These are phyloP conservation scores for Chalara sp. DNA, from an alignment of 2,329 filamentous ascomycete species.

Conservation along the genomic window DNA sequence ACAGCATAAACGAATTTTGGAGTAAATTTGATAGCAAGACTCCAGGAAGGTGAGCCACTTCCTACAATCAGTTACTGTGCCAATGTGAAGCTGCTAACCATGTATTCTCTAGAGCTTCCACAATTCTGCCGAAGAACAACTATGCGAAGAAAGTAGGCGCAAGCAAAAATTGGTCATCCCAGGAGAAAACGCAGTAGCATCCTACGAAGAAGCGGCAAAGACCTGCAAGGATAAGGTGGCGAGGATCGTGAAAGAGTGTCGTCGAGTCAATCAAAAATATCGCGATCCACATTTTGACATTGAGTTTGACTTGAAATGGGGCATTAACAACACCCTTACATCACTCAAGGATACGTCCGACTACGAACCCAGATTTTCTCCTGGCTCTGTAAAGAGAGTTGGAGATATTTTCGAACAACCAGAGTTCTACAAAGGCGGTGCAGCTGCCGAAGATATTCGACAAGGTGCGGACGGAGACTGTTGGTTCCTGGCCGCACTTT, in stretches of 20 bases:
- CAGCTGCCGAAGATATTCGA: constrained; percentile 66
- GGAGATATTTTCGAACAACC: constrained; percentile 67
- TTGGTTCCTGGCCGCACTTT: constrained; percentile 77
- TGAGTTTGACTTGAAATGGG: constrained; percentile 64
- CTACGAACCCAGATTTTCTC: constrained; percentile 9
- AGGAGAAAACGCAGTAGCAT: constrained; percentile 52
- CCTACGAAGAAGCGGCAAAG: constrained; percentile 65
- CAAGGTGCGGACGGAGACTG: constrained; percentile 77
- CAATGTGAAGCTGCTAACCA: constrained; percentile 1
- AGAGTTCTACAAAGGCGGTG: constrained; percentile 69
- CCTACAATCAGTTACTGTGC: not conserved
- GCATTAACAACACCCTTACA: constrained; percentile 42
- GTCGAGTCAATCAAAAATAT: constrained; percentile 77
- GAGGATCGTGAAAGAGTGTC: constrained; percentile 59
- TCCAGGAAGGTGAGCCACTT: constrained; percentile 51
- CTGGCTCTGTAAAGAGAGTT: constrained; percentile 51
- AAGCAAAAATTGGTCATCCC: constrained; percentile 42
- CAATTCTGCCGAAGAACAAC: constrained; percentile 61
- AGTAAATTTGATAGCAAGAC: constrained; percentile 61
- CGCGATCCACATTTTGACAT: constrained; percentile 83
- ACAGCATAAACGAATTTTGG: constrained; percentile 68
- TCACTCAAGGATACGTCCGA: constrained; percentile 28
- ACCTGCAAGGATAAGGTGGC: constrained; percentile 60
- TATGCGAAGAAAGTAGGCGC: constrained; percentile 51
- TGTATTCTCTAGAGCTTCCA: constrained; percentile 43